Base-by-base conservation (phyloP, 2,329 filamentous ascomycete species). In the Ploettnerulaceae sp. region DNA sequence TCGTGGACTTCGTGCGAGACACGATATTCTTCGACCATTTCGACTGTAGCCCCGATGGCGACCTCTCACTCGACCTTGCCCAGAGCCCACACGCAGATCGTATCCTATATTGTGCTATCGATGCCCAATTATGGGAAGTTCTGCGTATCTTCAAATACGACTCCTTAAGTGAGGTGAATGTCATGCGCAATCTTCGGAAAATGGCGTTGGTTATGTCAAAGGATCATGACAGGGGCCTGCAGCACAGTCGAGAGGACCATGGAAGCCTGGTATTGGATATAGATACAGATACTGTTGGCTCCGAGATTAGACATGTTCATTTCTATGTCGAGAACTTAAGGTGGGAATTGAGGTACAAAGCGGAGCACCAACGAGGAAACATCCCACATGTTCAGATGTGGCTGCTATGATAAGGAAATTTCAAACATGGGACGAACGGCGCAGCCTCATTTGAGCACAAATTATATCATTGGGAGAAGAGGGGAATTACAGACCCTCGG, bases 21-120 rank as follows among this genome's bases (percentile, higher is more conserved):
- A 61, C 59, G 2, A 48, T 60, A 22, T 60, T 53, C 55, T 60
- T 61, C 48, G 54, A 60, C 24, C 51, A 33, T n/a, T 26, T 60
- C 8, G 55, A 60, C 17, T 61, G 59, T 33, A 53, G 48, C 32
- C 59, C 59, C 5, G 47, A 52, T 7, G 59, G 59, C 15, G 59
- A 61, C 29, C 45, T 61, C 2, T 45, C 51, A n/a, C 46, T 49
- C n/a, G 59, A 61, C 39, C 44, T 61, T 1, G 54, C 55, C 3
- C 42, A 25, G 1, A 55, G 51, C 22, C 56, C 54, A 3, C 51
- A 57, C 21, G 44, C 51, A 3, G 46, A 56, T 11, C 53, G 51
- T 14, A 56, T 61, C 14, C 33, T 53, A 18, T 36, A 42, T 15
- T 51, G 48, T 36, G 59, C 59, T 7, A 55, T 61, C 18, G 55